These are phyloP conservation scores for Agarophyton chilense DNA, from an alignment of 23 red algal species.

Conservation along the genomic window DNA sequence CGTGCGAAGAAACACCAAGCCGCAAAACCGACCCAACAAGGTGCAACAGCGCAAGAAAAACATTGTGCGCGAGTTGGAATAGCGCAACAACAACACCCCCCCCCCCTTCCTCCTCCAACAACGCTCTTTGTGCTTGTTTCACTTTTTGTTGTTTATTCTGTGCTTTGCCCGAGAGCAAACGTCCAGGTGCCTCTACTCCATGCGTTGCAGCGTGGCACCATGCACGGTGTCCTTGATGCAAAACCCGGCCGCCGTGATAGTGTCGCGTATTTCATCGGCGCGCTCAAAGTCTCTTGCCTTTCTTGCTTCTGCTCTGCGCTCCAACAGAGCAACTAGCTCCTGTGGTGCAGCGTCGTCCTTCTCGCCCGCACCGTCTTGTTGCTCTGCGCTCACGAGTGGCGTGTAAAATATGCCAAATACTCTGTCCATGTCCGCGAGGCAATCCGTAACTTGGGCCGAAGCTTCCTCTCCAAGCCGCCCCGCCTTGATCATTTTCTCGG, in stretches of 20 bases:
- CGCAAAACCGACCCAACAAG: slow-evolving; percentile 17
- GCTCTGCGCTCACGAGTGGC: background rate
- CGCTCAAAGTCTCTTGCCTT: slow-evolving; percentile 74
- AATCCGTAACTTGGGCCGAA: slow-evolving; percentile 5
- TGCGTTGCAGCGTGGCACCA: slow-evolving; percentile 65
- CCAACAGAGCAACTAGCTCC: slow-evolving; percentile 56
- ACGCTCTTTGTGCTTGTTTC: too few relatives aligned
- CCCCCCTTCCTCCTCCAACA: too few relatives aligned
- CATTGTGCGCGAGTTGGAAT: slow-evolving; percentile 74
- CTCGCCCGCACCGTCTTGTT: background rate
- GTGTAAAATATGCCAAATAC: slow-evolving; percentile 95
- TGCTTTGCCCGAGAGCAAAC: background rate
- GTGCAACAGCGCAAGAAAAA: slow-evolving; percentile 9
- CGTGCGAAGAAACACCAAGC: slow-evolving; percentile 30
- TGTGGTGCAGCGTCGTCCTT: background rate
- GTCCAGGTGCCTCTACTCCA: slow-evolving; percentile 6
- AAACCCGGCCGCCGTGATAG: slow-evolving; percentile 71
- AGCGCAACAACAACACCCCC: background rate
- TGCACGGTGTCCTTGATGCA: slow-evolving; percentile 83
- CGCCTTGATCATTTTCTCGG: slow-evolving; percentile 61
- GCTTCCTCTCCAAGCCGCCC: background rate
- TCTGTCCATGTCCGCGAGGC: slow-evolving; percentile 70
- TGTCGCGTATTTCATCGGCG: slow-evolving; percentile 83
- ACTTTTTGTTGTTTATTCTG: background rate
- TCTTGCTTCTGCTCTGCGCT: slow-evolving; percentile 66